Percentiles rank a stretch among this genome's conserved stretches.
These are phyloP conservation scores for Termitomyces sp. DNA, from an alignment of 768 basidiomycete species.

Conservation along the genomic window DNA sequence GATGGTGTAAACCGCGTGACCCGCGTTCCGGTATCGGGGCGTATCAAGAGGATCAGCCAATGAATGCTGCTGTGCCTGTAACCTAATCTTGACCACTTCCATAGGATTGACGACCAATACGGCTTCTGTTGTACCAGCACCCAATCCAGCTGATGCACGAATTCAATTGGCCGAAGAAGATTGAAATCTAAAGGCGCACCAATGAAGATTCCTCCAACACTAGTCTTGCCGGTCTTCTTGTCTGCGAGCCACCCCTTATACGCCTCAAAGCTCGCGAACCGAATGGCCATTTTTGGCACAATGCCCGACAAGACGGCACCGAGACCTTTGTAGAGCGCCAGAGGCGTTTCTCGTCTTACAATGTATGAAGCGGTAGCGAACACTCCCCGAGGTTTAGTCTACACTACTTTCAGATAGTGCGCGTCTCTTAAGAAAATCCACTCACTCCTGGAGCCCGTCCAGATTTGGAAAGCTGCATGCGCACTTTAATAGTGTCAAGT, in stretches of 20 bases:
- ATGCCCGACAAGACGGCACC: slow-evolving; percentile 96
- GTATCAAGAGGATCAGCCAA: slow-evolving; percentile 91
- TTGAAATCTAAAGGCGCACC: slow-evolving; percentile 41
- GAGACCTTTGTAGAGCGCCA: slow-evolving; percentile 96
- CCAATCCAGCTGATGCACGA: slow-evolving; percentile 68
- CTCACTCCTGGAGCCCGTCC: slow-evolving; percentile 77
- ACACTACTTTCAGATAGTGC: slow-evolving; percentile 5
- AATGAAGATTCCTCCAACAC: slow-evolving; percentile 76
- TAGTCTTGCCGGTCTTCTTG: slow-evolving; percentile 72
- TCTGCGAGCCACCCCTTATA: slow-evolving; percentile 85
- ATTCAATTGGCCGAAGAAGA: neutral
- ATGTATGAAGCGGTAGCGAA: slow-evolving; percentile 88
- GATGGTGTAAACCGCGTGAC: slow-evolving; percentile 93
- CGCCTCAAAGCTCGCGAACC: slow-evolving; percentile 95
- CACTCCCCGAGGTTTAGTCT: slow-evolving; percentile 93
- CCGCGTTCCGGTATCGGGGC: slow-evolving; percentile 94
- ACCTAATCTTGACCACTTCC: slow-evolving; percentile 98
- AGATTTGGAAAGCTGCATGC: slow-evolving; percentile 96
- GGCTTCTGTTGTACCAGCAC: slow-evolving; percentile 94
- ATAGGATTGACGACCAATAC: slow-evolving; percentile 94
- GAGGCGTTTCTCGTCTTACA: slow-evolving; percentile 83
- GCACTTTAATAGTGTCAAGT: slow-evolving; percentile 98
- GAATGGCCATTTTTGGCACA: slow-evolving; percentile 99
- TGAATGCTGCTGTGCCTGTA: slow-evolving; percentile 97
- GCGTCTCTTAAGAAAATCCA: slow-evolving; percentile 14